phyloP scores from a whole-genome alignment of 257 asterid genomes.

The Solanum etuberosum region DNA sequence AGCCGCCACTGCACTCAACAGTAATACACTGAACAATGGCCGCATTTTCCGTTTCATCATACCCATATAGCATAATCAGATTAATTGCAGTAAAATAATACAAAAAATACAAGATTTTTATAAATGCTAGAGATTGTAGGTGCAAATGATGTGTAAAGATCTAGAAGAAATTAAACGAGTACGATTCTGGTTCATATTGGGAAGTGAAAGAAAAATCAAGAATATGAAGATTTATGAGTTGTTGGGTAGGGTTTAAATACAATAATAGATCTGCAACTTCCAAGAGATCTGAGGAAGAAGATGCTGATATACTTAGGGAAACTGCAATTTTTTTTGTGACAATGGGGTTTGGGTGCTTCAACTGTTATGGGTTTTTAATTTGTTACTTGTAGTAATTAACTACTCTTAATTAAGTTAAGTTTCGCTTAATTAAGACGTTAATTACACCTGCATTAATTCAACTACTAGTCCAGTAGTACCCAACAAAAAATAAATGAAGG shows the following conservation, averaged over 20 bases:
- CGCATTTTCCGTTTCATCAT: slow-evolving; percentile 57
- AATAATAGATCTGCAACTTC: not conserved
- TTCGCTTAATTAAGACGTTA: not conserved
- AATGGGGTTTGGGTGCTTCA: not conserved
- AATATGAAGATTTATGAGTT: not conserved
- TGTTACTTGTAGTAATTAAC: not conserved
- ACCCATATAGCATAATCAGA: not conserved
- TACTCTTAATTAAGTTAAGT: not conserved
- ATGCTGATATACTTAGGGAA: not conserved
- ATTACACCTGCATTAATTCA: not conserved
- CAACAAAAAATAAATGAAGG: not conserved
- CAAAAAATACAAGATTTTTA: not conserved
- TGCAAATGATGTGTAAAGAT: slow-evolving; percentile 1
- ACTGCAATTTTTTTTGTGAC: not conserved
- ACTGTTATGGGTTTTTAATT: not conserved
- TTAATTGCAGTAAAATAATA: not conserved
- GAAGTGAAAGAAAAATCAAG: not conserved
- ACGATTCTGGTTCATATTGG: not conserved
- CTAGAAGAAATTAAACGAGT: not conserved
- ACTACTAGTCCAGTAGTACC: not conserved
- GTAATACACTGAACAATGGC: slow-evolving; percentile 45
- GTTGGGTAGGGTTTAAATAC: not conserved
- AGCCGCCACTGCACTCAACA: slow-evolving; percentile 38
- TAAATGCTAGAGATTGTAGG: not conserved
- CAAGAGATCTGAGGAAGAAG: not conserved